Evolutionary conservation across 179 eudicot genomes (phyloP), one percentile per base, ranked within the genome.

Genomic region (Patellifolia procumbens): DNA sequence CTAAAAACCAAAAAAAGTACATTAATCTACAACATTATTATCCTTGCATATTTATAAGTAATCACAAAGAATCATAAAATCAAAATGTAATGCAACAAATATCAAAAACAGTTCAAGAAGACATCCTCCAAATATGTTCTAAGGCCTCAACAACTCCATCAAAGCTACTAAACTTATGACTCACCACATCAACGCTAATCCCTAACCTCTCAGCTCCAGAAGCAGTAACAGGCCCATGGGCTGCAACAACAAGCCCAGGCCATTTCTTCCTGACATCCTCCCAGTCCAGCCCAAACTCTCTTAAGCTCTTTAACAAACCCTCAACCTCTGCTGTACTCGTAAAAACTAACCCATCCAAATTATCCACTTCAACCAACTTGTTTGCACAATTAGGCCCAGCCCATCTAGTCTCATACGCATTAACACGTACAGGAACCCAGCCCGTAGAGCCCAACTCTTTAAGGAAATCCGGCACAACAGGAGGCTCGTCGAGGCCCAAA

Each of bases 271-370:
- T 85, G 74, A 92, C 68, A 72, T 58, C 81, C 68, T 49, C 84
- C 97, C 97, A 92, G 22, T 83, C 84, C 82, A 90, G 63, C 37
- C 94, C 97, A 45, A 72, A 42, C 76, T 82, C 89, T 35, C 35
- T 80, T 88, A 93, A 72, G 59, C 97, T 78, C 88, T 90, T 93
- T 87, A 91, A 73, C 81, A 93, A 46, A 53, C 97, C 97, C 66
- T 92, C 94, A 75, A 89, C 97, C 72, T 92, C 97, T 0, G 85
- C 94, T n/a, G 94, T 90, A 34, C 98, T 93, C 2, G 97, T 91
- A 59, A 93, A 91, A 53, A 91, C 87, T 11, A 93, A 22, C 45
- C 88, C 97, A 76, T 91, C 94, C 76, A 91, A 55, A 5, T 78
- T 72, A 22, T 75, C 74, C 74, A 63, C 53, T 73, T 79, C 70